phyloP scores from a whole-genome alignment of 257 asterid genomes.

The Plectranthus barbatus region DNA sequence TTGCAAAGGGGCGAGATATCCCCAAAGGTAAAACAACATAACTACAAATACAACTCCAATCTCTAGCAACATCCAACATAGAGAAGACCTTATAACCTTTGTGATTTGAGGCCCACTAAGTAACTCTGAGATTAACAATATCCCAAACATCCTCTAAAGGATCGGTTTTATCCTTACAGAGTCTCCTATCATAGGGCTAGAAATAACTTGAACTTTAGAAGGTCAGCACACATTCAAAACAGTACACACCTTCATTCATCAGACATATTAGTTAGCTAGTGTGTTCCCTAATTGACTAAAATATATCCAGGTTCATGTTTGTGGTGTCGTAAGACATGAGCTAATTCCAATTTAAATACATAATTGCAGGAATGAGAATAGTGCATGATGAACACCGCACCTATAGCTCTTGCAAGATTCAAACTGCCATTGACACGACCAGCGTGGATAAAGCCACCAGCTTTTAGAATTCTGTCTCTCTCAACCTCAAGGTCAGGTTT shows the following conservation, averaged over 20 bases:
- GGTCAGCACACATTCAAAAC: not conserved
- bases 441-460: conserved; percentile 93
- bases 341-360: not conserved
- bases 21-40: not conserved
- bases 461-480: conserved; percentile 82
- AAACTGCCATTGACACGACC: conserved; percentile 95
- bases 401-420: conserved; percentile 95
- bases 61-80: no score
- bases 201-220: not conserved
- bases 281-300: not conserved
- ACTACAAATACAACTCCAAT: not conserved
- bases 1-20: not conserved
- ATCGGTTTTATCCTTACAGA: not conserved
- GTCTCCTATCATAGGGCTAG: not conserved
- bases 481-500: conserved; percentile 92
- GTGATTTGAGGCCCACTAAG: not conserved
- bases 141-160: not conserved
- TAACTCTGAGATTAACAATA: no score
- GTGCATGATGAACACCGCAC: conserved; percentile 23
- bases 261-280: not conserved
- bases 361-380: conserved; percentile 6
- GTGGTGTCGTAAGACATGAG: not conserved
- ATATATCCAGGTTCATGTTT: not conserved
- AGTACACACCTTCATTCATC: not conserved
- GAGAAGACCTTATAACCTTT: not conserved